Percentiles rank a stretch among this genome's conserved stretches.
Evolutionary conservation across 805 yeast genomes (phyloP).

Genomic region (Teunomyces barrocoloradensis): DNA sequence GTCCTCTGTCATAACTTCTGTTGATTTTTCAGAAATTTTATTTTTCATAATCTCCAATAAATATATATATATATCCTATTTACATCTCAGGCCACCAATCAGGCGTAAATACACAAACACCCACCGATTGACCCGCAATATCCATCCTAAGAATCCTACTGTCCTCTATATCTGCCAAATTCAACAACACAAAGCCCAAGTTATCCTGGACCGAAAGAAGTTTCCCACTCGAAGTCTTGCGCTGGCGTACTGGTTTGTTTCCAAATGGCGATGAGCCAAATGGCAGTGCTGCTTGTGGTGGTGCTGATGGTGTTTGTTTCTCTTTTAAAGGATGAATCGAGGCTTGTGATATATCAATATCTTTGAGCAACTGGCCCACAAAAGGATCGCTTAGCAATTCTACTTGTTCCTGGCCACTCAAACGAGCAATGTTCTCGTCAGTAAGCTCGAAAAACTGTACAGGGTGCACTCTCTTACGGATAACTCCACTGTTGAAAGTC

Average conservation of each 20-base stretch:
- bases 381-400: slow-evolving; percentile 15
- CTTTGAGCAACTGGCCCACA: slow-evolving; percentile 15
- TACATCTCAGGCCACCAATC: slow-evolving; percentile 69
- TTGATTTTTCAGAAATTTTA: not conserved
- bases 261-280: slow-evolving; percentile 43
- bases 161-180: slow-evolving; percentile 44
- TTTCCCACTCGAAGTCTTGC: slow-evolving; percentile 54
- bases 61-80: slow-evolving; percentile 6
- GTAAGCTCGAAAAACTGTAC: slow-evolving; percentile 32
- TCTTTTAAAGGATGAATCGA: slow-evolving; percentile 21
- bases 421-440: slow-evolving; percentile 16
- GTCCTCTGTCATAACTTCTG: slow-evolving; percentile 1
- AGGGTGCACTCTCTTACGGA: slow-evolving; percentile 83
- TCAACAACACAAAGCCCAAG: slow-evolving; percentile 64
- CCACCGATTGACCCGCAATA: slow-evolving; percentile 29
- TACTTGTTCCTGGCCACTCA: slow-evolving; percentile 9
- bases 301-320: slow-evolving; percentile 12
- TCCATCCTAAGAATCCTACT: slow-evolving; percentile 32
- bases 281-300: slow-evolving; percentile 12
- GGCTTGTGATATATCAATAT: slow-evolving; percentile 13
- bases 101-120: slow-evolving; percentile 56
- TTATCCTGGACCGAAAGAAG: slow-evolving; percentile 56
- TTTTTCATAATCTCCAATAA: not conserved
- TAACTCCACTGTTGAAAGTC: slow-evolving; percentile 75
- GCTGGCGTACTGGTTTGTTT: slow-evolving; percentile 24